Evolutionary conservation across 306 rosid species (phyloP), one percentile per base, ranked within the genome.

Genomic region (Senna siamea): DNA sequence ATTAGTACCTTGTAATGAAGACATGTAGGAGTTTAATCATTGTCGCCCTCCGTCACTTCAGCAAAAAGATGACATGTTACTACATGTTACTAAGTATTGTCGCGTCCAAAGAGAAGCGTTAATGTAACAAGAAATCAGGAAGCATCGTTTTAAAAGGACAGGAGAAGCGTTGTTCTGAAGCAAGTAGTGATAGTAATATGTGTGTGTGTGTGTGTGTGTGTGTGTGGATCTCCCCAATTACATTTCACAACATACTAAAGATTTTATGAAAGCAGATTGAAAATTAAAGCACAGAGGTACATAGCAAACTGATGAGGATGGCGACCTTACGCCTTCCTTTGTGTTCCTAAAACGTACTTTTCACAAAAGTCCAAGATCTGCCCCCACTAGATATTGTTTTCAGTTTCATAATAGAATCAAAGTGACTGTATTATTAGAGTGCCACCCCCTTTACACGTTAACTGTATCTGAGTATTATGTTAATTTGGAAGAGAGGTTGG

Each of bases 361-460:
- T 79, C 81, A 11, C 79, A 82, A 84, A 83, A 61, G 85, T 74
- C 85, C 76, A 74, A 77, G 85, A 70, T 71, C 66, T 72, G 83
- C 62, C 86, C 88, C 88, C 92, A 85, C 89, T 68, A 55, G 79
- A 79, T 62, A 59, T 77, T 76, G 84, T 67, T 80, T 74, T 74
- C 73, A 72, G 69, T 72, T 1, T 78, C 84, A 80, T 70, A 67
- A 78, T 80, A 76, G 73, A 69, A 81, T 80, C 79, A 73, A 79
- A 59, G 80, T 82, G 64, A 53, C 54, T 88, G 76, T 55, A 85
- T 88, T 85, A 88, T 88, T 83, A 38, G 40, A 5, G 83, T 60
- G 70, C 53, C 76, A 55, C 28, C 59, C 60, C 59, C 60, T 32
- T 12, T 66, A 51, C 71, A 18, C 63, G 61, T 79, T 53, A 82